These are phyloP conservation scores for Betula pendula DNA, from an alignment of 306 rosid species.

Conservation along the genomic window DNA sequence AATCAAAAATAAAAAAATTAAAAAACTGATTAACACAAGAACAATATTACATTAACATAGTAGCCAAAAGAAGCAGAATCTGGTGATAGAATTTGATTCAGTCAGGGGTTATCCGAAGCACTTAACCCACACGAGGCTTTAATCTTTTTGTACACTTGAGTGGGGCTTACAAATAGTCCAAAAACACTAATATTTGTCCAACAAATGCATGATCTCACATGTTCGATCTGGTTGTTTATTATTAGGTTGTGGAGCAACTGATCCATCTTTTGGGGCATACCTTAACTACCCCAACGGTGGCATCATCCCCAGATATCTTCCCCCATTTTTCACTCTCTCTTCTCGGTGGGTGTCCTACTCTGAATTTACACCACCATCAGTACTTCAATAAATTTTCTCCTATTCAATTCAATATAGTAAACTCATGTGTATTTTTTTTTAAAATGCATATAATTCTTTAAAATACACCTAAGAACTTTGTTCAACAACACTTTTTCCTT, in stretches of 20 bases:
- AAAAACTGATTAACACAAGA: no score
- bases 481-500: no score
- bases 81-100: not conserved
- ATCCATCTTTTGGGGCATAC: conserved; percentile 14
- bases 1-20: no score
- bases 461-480: no score
- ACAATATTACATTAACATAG: no score
- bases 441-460: no score
- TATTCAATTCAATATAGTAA: no score
- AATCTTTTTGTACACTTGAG: not conserved
- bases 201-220: not conserved
- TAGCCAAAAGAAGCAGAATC: not conserved
- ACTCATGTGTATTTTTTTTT: no score
- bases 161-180: not conserved
- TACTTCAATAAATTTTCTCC: no score
- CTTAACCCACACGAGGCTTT: not conserved
- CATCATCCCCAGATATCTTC: conserved; percentile 28
- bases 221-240: not conserved
- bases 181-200: not conserved
- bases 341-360: conserved; percentile 58
- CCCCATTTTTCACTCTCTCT: not conserved
- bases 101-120: not conserved
- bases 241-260: conserved; percentile 10
- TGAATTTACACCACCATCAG: no score
- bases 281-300: conserved; percentile 41